phyloP scores from a whole-genome alignment of 257 asterid genomes.

The Haberlea rhodopensis region DNA sequence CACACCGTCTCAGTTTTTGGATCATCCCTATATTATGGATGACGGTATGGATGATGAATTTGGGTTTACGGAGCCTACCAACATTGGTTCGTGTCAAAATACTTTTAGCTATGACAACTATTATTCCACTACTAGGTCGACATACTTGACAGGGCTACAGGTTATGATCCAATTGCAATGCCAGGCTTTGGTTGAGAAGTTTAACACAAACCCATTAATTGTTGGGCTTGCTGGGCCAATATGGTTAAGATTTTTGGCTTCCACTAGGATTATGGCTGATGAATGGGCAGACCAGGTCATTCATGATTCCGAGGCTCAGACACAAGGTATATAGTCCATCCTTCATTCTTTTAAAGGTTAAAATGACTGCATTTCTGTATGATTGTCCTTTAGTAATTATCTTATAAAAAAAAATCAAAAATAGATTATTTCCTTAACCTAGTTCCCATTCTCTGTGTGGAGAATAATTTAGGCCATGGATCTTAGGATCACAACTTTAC shows the following conservation, averaged over 20 bases:
- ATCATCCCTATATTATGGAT: slow-evolving; percentile 26
- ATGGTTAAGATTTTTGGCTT: slow-evolving; percentile 67
- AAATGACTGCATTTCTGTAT: slow-evolving; percentile 5
- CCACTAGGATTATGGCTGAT: slow-evolving; percentile 51
- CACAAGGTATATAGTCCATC: slow-evolving; percentile 40
- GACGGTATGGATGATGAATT: slow-evolving; percentile 34
- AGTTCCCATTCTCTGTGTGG: not conserved
- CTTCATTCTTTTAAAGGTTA: slow-evolving; percentile 16
- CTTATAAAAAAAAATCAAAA: too few species aligned
- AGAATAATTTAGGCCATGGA: not conserved
- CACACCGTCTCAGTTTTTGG: slow-evolving; percentile 38
- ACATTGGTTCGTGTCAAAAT: slow-evolving; percentile 44
- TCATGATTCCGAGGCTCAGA: slow-evolving; percentile 59
- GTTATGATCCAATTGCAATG: slow-evolving; percentile 76
- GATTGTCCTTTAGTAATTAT: slow-evolving; percentile 5
- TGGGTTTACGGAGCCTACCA: slow-evolving; percentile 54
- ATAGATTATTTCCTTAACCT: not conserved
- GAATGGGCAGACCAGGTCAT: slow-evolving; percentile 69
- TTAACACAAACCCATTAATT: slow-evolving; percentile 59
- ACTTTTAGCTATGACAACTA: slow-evolving; percentile 42
- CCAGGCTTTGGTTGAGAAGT: slow-evolving; percentile 68
- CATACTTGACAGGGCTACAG: slow-evolving; percentile 67
- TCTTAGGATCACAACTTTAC: not conserved
- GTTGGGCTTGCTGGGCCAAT: slow-evolving; percentile 60
- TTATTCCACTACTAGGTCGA: slow-evolving; percentile 49